Evolutionary conservation across 192 early-diverging fungal genomes (phyloP).

Genomic region (Coemansia sp.): DNA sequence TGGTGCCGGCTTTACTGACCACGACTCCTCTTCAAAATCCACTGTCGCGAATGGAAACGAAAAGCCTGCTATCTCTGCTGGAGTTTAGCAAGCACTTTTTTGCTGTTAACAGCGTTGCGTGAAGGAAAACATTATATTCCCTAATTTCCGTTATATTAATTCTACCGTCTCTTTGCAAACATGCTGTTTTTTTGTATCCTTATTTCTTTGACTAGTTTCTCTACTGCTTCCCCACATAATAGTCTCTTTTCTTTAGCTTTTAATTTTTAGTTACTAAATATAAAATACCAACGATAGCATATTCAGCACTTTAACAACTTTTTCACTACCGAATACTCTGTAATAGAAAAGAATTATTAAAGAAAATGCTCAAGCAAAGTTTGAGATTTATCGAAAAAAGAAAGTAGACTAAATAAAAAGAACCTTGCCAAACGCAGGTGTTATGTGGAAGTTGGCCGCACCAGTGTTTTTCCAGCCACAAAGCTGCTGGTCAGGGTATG

Average conservation of each 20-base stretch:
- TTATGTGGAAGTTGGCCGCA: conserved; percentile 52
- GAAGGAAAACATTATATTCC: no score
- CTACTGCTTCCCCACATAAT: no score
- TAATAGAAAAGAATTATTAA: background rate
- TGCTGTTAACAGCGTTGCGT: no score
- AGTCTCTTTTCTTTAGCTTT: no score
- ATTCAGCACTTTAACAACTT: no score
- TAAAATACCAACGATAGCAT: no score
- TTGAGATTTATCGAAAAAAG: background rate
- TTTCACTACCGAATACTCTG: background rate
- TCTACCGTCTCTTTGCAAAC: no score
- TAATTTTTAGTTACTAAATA: no score
- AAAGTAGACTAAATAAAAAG: conserved; percentile 19
- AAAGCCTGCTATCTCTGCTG: conserved; percentile 12
- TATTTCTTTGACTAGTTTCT: no score
- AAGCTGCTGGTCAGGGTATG: conserved; percentile 50
- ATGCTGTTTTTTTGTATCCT: no score
- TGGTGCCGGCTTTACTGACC: background rate
- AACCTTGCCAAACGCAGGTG: conserved; percentile 37
- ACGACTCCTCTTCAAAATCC: conserved; percentile 17
- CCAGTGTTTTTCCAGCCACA: conserved; percentile 51
- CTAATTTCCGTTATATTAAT: no score
- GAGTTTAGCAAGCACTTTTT: background rate
- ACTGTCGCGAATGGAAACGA: conserved; percentile 26
- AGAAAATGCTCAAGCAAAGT: background rate